Conservation (phyloP, 2,329 filamentous ascomycete genomes). For the Lecanicillium sp. region DNA sequence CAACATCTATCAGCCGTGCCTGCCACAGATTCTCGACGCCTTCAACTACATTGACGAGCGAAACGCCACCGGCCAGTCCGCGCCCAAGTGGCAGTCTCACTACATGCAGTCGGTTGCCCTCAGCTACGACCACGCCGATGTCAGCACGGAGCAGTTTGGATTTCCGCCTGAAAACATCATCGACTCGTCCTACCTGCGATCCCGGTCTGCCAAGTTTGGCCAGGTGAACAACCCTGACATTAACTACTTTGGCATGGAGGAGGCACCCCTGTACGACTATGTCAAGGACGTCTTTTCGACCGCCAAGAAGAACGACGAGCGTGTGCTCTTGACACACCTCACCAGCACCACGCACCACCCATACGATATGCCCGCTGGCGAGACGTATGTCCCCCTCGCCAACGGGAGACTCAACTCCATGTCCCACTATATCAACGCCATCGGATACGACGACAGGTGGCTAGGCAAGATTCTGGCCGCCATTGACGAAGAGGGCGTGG, state of each 20-base stretch:
- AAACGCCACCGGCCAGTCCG: conserved; percentile 13
- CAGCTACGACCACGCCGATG: conserved; percentile 24
- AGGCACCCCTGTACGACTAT: conserved; percentile 22
- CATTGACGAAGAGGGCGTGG: conserved; percentile 22
- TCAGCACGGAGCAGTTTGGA: conserved; percentile 22
- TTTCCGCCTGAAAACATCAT: conserved; percentile 20
- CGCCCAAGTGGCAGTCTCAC: conserved; percentile 21
- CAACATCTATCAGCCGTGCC: conserved; percentile 35
- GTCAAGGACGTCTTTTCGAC: conserved; percentile 21
- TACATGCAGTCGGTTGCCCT: conserved; percentile 25
- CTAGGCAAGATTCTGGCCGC: conserved; percentile 21
- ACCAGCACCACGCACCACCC: conserved; percentile 28
- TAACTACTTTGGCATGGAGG: conserved; percentile 26
- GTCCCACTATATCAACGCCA: conserved; percentile 24
- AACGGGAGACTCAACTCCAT: conserved; percentile 14
- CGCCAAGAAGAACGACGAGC: conserved; percentile 19
- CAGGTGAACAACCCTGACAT: conserved; percentile 20
- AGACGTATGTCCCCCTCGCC: conserved; percentile 18
- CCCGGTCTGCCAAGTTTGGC: conserved; percentile 19
- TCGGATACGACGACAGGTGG: conserved; percentile 25
- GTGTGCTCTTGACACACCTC: conserved; percentile 25
- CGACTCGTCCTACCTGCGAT: conserved; percentile 19
- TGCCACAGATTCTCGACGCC: conserved; percentile 25
- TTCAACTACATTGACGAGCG: conserved; percentile 10
- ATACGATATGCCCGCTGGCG: conserved; percentile 19